Conservation (phyloP, 1,284 basidiomycete genomes). For the Ganoderma meredithae region DNA sequence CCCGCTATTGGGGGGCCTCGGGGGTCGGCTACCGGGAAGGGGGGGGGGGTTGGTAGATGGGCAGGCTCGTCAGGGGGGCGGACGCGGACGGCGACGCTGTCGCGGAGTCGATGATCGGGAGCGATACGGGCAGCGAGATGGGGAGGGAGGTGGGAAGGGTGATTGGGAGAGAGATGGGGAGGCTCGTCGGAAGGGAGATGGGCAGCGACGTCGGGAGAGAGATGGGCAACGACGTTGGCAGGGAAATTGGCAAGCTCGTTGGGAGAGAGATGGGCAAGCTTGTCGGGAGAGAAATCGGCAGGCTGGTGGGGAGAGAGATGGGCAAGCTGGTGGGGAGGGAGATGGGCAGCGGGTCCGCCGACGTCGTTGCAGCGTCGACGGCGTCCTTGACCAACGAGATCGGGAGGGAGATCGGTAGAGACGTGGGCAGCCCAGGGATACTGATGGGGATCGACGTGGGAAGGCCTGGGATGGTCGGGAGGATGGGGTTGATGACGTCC, state of each 20-base stretch:
- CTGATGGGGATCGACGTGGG: constrained; percentile 12
- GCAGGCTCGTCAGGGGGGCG: neutral
- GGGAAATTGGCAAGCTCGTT: neutral
- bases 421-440: constrained; percentile 8
- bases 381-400: neutral
- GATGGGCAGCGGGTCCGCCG: constrained; percentile 1
- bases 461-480: constrained; percentile 10
- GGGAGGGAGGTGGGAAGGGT: neutral
- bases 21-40: neutral
- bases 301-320: neutral
- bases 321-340: neutral
- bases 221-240: neutral
- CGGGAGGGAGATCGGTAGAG: constrained; percentile 10
- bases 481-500: constrained; percentile 9
- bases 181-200: neutral
- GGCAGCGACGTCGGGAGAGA: neutral
- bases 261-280: neutral
- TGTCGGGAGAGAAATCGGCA: neutral
- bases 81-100: neutral
- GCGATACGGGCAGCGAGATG: neutral
- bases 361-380: neutral
- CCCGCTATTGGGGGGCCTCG: too few relatives aligned
- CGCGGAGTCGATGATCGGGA: neutral
- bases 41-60: neutral
- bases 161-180: neutral